Evolutionary conservation across 225 moss, liverwort and hornwort species (phyloP), one percentile per base, ranked within the genome.

Genomic region (Anthoceros angustus): DNA sequence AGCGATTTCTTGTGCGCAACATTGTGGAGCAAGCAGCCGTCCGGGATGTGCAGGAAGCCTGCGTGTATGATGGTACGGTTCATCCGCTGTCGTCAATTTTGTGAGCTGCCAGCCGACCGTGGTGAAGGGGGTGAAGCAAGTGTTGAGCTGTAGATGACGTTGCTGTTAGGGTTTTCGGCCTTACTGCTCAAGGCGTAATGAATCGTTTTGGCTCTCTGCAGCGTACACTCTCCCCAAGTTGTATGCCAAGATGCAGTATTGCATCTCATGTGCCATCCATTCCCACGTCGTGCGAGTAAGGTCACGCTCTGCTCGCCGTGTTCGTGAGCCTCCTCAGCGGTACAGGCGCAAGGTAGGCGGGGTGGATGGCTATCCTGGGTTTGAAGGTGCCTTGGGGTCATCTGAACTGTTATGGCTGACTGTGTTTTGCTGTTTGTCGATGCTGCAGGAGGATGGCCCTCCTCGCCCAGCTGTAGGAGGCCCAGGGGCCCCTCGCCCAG

Each of bases 11-110:
- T 77, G 90, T 93, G 5, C 84, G 90, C 32, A 93, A 93, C 72
- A 93, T 93, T 39, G 93, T 93, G 24, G 90, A 93, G 70, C 90
- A 93, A 73, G 90, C 93, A 23, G 90, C 90, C n/a, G 90, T 93
- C 40, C 80, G 90, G 70, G 93, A 93, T 74, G 90, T 93, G 66
- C 93, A 93, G 73, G 93, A 93, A 73, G 93, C 93, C 0, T 93
- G 93, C 48, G 90, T 93, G 5, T 90, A 93, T 14, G 90, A 93
- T 8, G 90, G 90, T 87, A 32, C 2, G 0, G 24, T 39, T 18
- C 43, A 0, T 18, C 39, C 9, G 40, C 50, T n/a, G 0, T 43
- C 15, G 15, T 24, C 7, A n/a, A n/a, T n/a, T n/a, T n/a, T n/a
- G n/a, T n/a, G n/a, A n/a, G n/a, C n/a, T n/a, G n/a, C n/a, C n/a